phyloP scores from a whole-genome alignment of 139 green algal genomes.

The Micractinium conductrix region DNA sequence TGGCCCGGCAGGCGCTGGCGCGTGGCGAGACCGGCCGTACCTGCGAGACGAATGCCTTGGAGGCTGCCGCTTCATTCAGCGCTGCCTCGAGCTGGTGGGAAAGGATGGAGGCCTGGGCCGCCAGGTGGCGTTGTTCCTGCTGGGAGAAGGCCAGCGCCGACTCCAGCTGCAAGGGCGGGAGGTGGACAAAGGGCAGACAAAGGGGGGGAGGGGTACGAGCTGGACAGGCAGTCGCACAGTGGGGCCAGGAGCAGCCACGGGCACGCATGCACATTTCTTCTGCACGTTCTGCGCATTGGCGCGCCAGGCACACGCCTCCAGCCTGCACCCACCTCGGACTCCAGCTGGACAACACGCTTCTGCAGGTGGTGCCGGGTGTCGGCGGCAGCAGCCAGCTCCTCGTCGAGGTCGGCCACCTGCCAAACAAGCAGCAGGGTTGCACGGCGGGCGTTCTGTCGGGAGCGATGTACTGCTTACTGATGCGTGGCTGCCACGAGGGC shows the following conservation, averaged over 20 bases:
- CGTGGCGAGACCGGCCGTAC: not conserved
- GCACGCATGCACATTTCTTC: too few species aligned
- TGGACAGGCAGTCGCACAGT: not conserved
- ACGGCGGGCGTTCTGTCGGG: too few species aligned
- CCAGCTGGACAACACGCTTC: not conserved
- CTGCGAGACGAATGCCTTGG: not conserved
- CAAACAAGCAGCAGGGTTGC: too few species aligned
- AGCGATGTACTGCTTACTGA: too few species aligned
- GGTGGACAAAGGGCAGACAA: not conserved
- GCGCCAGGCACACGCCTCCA: too few species aligned
- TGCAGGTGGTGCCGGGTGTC: not conserved
- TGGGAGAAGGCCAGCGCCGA: constrained; percentile 5
- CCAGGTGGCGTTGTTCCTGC: constrained; percentile 10
- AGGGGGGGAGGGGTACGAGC: not conserved
- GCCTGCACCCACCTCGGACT: not conserved
- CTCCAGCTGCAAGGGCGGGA: not conserved
- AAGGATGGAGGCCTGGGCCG: not conserved
- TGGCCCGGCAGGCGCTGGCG: too few species aligned
- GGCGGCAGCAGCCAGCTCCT: not conserved
- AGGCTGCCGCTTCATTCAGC: not conserved
- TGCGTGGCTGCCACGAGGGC: too few species aligned
- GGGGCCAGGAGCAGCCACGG: too few species aligned
- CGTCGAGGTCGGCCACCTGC: not conserved
- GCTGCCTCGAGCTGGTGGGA: not conserved
- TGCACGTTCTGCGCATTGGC: too few species aligned